phyloP scores from a whole-genome alignment of 805 yeast species.

The Tetrapisispora nanseiensis region DNA sequence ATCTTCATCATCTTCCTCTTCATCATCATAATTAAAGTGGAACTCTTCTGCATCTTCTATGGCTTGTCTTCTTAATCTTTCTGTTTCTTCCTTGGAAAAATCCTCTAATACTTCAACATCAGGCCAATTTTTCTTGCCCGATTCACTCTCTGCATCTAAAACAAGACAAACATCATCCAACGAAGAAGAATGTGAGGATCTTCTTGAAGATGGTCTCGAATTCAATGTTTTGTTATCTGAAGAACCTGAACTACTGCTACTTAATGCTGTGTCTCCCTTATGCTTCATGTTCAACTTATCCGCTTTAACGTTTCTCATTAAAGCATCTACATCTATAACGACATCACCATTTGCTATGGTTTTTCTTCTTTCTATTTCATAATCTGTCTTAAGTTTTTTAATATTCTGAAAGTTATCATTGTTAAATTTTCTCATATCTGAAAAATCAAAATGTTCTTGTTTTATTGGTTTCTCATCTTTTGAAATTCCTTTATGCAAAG shows the following conservation, averaged over 20 bases:
- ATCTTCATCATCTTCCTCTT: constrained; percentile 26
- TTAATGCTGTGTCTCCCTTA: background rate
- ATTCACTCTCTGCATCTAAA: constrained; percentile 40
- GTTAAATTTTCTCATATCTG: background rate
- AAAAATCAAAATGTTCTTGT: background rate
- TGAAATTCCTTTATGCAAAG: background rate
- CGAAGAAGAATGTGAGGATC: constrained; percentile 51
- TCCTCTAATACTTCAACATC: constrained; percentile 68
- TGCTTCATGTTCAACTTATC: background rate
- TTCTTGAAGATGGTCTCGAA: constrained; percentile 35
- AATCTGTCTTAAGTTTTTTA: background rate
- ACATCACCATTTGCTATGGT: constrained; percentile 20
- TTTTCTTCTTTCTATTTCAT: constrained; percentile 8
- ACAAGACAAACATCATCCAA: constrained; percentile 91
- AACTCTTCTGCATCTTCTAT: constrained; percentile 31
- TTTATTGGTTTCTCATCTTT: background rate
- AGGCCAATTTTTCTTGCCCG: constrained; percentile 54
- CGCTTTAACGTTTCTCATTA: constrained; percentile 14
- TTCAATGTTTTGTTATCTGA: constrained; percentile 27
- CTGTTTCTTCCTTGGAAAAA: constrained; percentile 61
- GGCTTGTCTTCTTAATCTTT: constrained; percentile 36
- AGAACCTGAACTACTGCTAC: constrained; percentile 1
- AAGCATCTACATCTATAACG: constrained; percentile 28
- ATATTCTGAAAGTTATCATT: background rate
- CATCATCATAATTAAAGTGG: constrained; percentile 30